These are phyloP conservation scores for Hypoxylon sp. DNA, from an alignment of 2,329 filamentous ascomycete genomes.

Conservation along the genomic window DNA sequence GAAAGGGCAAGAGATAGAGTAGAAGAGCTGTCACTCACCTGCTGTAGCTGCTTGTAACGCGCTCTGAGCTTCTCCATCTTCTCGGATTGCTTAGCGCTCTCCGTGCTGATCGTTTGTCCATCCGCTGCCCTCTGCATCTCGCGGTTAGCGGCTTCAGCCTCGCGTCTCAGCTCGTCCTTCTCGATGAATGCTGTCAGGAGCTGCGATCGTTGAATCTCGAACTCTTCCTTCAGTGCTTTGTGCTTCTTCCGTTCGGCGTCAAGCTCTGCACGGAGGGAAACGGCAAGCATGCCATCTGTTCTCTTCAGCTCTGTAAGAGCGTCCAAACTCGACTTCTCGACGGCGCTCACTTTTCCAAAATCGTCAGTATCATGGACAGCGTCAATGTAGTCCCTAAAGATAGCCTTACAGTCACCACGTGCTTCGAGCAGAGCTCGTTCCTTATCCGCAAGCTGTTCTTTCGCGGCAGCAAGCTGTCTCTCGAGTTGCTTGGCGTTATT, in stretches of 20 bases:
- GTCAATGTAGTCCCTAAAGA: constrained; percentile 37
- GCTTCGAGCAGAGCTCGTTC: constrained; percentile 64
- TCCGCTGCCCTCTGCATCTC: constrained; percentile 52
- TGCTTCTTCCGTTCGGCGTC: constrained; percentile 62
- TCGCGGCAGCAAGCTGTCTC: constrained; percentile 55
- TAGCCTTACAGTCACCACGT: constrained; percentile 60
- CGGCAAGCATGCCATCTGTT: constrained; percentile 66
- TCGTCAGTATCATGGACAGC: constrained; percentile 40
- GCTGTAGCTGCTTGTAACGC: constrained; percentile 63
- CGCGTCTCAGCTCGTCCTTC: constrained; percentile 67
- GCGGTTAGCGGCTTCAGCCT: constrained; percentile 56
- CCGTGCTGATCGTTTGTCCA: constrained; percentile 45
- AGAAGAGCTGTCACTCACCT: constrained; percentile 58
- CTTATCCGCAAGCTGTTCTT: constrained; percentile 58
- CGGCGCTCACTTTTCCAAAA: constrained; percentile 55
- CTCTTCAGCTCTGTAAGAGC: constrained; percentile 67
- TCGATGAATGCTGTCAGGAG: constrained; percentile 67
- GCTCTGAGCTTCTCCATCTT: constrained; percentile 67
- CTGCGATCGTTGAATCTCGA: constrained; percentile 66
- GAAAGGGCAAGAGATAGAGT: constrained; percentile 15
- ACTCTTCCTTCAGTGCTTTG: constrained; percentile 58
- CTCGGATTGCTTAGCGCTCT: constrained; percentile 52
- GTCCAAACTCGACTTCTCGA: constrained; percentile 62
- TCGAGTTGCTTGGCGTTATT: constrained; percentile 54
- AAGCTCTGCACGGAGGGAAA: constrained; percentile 66